phyloP scores from a whole-genome alignment of 2,329 filamentous ascomycete genomes.

The Cytospora schulzeri region DNA sequence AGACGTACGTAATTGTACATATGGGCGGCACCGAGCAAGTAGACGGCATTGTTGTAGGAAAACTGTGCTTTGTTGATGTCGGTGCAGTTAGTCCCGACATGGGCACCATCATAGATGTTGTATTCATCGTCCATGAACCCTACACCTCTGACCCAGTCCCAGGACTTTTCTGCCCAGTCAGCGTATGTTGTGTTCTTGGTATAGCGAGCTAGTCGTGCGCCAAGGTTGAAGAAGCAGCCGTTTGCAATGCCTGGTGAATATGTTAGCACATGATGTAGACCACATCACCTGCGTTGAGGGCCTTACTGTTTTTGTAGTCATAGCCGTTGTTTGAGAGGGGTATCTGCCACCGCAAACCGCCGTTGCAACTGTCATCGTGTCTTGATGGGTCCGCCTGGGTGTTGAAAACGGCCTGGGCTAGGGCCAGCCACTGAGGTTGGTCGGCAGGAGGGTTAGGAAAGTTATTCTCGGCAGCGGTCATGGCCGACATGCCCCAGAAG shows the following conservation, averaged over 20 bases:
- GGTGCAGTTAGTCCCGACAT: conserved; percentile 57
- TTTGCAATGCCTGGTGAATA: conserved; percentile 45
- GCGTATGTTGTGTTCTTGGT: conserved; percentile 77
- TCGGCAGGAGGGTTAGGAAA: conserved; percentile 61
- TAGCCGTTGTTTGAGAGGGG: conserved; percentile 81
- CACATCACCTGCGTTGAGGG: background rate
- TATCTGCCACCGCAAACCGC: conserved; percentile 83
- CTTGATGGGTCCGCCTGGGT: conserved; percentile 74
- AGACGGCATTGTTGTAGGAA: conserved; percentile 80
- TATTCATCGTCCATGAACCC: conserved; percentile 62
- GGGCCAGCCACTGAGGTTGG: conserved; percentile 67
- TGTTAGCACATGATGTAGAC: conserved; percentile 1
- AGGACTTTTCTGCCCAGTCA: conserved; percentile 74
- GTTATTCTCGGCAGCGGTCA: conserved; percentile 70
- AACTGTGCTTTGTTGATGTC: conserved; percentile 53
- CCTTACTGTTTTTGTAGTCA: conserved; percentile 60
- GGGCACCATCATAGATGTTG: conserved; percentile 64
- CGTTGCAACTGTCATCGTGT: conserved; percentile 64
- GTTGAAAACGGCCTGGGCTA: conserved; percentile 82
- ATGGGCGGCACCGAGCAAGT: conserved; percentile 63
- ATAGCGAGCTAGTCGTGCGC: conserved; percentile 65
- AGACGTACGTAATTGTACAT: conserved; percentile 38
- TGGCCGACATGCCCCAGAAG: conserved; percentile 72
- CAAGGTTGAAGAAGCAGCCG: conserved; percentile 54
- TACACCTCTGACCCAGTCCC: conserved; percentile 65